Evolutionary conservation across 1,284 basidiomycete genomes (phyloP).

Genomic region (Leccinum pallidistipes): DNA sequence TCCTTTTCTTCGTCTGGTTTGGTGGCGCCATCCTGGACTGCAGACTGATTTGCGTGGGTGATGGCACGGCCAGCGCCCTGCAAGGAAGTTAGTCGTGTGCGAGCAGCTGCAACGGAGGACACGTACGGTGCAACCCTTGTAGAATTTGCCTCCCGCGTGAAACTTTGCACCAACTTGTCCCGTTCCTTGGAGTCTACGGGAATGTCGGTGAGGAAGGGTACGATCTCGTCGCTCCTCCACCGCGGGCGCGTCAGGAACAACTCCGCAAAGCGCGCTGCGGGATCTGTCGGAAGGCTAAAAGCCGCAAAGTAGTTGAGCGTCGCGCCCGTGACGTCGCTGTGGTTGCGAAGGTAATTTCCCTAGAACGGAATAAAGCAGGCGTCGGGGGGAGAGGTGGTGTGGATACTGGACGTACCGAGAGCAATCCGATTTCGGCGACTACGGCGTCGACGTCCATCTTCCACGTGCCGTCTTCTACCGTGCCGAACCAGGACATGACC

Average conservation of each 20-base stretch:
- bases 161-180: constrained; percentile 74
- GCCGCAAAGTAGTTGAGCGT: constrained; percentile 71
- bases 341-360: constrained; percentile 69
- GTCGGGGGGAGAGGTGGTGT: background rate
- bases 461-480: constrained; percentile 57
- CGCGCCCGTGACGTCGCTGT: constrained; percentile 28
- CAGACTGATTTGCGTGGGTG: constrained; percentile 64
- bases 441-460: constrained; percentile 57
- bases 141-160: constrained; percentile 66
- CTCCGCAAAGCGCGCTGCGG: constrained; percentile 77
- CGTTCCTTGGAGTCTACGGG: constrained; percentile 81
- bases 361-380: constrained; percentile 24
- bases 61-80: constrained; percentile 67
- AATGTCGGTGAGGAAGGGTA: constrained; percentile 79
- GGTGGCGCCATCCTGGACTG: constrained; percentile 45
- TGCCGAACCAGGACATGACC: constrained; percentile 81
- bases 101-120: background rate
- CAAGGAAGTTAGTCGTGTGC: constrained; percentile 6
- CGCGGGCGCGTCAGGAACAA: constrained; percentile 76
- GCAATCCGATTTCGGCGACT: constrained; percentile 69
- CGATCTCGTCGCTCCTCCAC: constrained; percentile 81
- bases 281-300: constrained; percentile 68
- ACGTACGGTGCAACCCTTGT: constrained; percentile 57
- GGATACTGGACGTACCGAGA: constrained; percentile 55
- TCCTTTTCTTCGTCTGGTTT: constrained; percentile 59